Conservation (phyloP, 352 stramenopile genomes). For the Saprolegnia diclina region DNA sequence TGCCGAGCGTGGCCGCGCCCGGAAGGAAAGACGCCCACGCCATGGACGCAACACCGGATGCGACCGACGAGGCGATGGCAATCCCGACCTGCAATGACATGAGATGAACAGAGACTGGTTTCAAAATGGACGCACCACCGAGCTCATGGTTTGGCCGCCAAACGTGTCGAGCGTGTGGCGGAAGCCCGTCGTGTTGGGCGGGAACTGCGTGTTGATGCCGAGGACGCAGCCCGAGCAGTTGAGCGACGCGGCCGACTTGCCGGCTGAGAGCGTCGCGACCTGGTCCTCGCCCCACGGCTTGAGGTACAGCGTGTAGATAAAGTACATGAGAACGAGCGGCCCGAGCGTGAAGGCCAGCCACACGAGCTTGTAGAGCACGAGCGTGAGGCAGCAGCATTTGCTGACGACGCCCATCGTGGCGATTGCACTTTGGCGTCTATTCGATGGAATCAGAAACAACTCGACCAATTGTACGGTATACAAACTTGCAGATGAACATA, state of each 20-base stretch:
- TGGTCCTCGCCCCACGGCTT: conserved; percentile 66
- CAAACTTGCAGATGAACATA: too few relatives aligned
- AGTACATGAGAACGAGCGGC: conserved; percentile 53
- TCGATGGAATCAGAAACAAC: too few relatives aligned
- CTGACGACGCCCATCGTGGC: conserved; percentile 17
- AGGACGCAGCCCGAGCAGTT: conserved; percentile 82
- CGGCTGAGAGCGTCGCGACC: conserved; percentile 51
- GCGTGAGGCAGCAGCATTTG: conserved; percentile 25
- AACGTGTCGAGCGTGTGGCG: conserved; percentile 70
- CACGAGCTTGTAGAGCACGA: conserved; percentile 15
- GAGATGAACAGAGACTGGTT: not conserved
- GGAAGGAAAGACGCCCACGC: conserved; percentile 64
- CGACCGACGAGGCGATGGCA: conserved; percentile 49
- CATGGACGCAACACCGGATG: conserved; percentile 54
- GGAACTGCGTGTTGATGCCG: conserved; percentile 76
- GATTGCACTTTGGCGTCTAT: too few relatives aligned
- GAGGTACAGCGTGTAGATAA: conserved; percentile 47
- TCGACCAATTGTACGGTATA: too few relatives aligned
- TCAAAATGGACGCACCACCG: conserved; percentile 33
- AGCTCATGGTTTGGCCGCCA: conserved; percentile 52
- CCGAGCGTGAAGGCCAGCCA: conserved; percentile 23
- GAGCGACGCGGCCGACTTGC: conserved; percentile 40
- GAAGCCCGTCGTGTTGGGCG: conserved; percentile 59
- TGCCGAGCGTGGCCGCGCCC: conserved; percentile 52
- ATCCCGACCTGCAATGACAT: conserved; percentile 36